Conservation (phyloP, 2,329 filamentous ascomycete species). For the Colletotrichum paranaense region DNA sequence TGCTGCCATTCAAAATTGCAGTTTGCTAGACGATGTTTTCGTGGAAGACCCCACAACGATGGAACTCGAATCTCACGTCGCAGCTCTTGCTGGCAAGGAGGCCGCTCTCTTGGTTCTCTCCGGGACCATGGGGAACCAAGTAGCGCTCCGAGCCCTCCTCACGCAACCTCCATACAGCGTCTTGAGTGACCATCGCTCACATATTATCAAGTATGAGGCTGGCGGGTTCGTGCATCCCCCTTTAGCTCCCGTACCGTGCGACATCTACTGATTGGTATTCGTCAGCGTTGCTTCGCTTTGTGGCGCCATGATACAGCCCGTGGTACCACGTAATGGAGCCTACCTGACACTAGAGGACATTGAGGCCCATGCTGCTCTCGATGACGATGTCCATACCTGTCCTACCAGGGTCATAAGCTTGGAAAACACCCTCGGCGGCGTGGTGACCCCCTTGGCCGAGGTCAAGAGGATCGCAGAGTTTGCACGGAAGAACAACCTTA, state of each 20-base stretch:
- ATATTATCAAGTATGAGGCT: conserved; percentile 78
- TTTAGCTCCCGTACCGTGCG: neutral
- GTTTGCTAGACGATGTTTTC: conserved; percentile 87
- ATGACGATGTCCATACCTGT: conserved; percentile 79
- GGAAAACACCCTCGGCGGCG: conserved; percentile 87
- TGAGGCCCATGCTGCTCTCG: conserved; percentile 70
- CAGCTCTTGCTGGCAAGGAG: conserved; percentile 79
- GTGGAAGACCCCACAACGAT: conserved; percentile 83
- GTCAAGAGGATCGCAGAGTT: conserved; percentile 76
- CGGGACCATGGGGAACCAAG: conserved; percentile 94
- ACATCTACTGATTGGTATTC: conserved; percentile 35
- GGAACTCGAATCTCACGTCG: conserved; percentile 79
- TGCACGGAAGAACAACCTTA: conserved; percentile 71
- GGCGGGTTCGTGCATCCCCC: conserved; percentile 60
- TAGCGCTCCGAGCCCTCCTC: conserved; percentile 82
- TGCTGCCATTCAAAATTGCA: conserved; percentile 77
- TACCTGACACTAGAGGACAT: conserved; percentile 85
- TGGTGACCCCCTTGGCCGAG: conserved; percentile 81
- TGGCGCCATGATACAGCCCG: conserved; percentile 75
- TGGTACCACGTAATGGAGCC: conserved; percentile 76
- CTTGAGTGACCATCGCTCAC: conserved; percentile 81
- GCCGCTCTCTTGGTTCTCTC: conserved; percentile 84
- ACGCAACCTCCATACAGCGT: conserved; percentile 83
- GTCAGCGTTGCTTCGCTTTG: conserved; percentile 75
- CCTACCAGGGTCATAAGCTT: conserved; percentile 85